Percentiles rank a stretch among this genome's conserved stretches.
These are phyloP conservation scores for Aspergillus bombycis DNA, from an alignment of 2,329 filamentous ascomycete genomes.

Conservation along the genomic window DNA sequence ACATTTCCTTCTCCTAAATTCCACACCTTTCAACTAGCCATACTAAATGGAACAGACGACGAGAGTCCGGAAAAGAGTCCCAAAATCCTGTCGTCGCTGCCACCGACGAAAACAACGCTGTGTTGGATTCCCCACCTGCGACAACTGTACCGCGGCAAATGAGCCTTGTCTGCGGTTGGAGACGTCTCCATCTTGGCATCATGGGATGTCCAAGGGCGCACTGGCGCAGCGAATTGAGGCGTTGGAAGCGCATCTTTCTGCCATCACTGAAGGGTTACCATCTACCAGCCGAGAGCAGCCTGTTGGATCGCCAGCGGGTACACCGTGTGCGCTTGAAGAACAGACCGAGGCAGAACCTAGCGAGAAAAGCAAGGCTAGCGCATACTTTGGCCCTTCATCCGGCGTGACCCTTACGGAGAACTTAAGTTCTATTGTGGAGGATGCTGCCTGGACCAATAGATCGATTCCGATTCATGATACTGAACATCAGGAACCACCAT, in stretches of 20 bases:
- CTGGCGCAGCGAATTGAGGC: constrained; percentile 25
- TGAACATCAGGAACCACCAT: constrained; percentile 21
- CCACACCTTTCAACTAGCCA: neutral
- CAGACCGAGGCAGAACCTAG: neutral
- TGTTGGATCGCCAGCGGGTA: neutral
- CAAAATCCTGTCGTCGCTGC: constrained; percentile 27
- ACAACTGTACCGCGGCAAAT: constrained; percentile 25
- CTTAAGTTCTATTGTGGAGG: neutral
- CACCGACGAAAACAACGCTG: constrained; percentile 31
- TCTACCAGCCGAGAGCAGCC: neutral
- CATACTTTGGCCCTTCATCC: neutral
- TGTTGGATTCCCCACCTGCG: constrained; percentile 25
- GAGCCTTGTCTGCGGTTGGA: constrained; percentile 24
- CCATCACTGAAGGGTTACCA: constrained; percentile 3
- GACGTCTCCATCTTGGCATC: constrained; percentile 26
- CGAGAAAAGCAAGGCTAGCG: neutral
- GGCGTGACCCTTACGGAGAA: neutral
- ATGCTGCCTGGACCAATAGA: neutral
- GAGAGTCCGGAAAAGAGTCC: constrained; percentile 26
- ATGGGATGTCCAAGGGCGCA: constrained; percentile 30
- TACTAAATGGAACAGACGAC: neutral
- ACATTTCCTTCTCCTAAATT: neutral
- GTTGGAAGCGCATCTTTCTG: constrained; percentile 21
- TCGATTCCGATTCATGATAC: neutral
- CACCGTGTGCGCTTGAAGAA: neutral